Percentiles rank a stretch among this genome's conserved stretches.
Evolutionary conservation across 106 monocot genomes (phyloP).

Genomic region (Vanilla planifolia): DNA sequence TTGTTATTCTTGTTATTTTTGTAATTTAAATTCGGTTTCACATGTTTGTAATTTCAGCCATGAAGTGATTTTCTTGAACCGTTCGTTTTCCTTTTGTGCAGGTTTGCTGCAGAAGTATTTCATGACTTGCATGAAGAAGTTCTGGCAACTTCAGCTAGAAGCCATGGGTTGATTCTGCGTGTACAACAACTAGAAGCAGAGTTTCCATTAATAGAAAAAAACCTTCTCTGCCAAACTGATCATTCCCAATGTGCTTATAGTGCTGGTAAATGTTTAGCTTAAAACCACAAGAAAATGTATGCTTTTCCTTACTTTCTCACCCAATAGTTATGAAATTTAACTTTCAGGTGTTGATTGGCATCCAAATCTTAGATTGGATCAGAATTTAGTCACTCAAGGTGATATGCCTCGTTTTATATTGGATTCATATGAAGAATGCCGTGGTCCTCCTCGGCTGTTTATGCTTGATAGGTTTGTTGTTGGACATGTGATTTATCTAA

Average conservation of each 20-base stretch:
- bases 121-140: slow-evolving; percentile 95
- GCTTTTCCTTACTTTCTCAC: neutral
- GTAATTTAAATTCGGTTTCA: neutral
- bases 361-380: slow-evolving; percentile 60
- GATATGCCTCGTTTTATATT: slow-evolving; percentile 97
- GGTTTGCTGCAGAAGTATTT: slow-evolving; percentile 96
- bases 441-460: slow-evolving; percentile 83
- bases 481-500: neutral
- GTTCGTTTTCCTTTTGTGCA: slow-evolving; percentile 7
- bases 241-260: slow-evolving; percentile 30
- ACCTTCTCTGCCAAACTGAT: slow-evolving; percentile 44
- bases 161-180: slow-evolving; percentile 80
- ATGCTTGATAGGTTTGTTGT: slow-evolving; percentile 76
- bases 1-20: neutral
- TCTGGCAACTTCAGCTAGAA: slow-evolving; percentile 74
- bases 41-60: neutral
- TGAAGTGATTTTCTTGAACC: neutral
- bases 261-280: slow-evolving; percentile 23
- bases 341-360: slow-evolving; percentile 73
- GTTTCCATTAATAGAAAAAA: slow-evolving; percentile 75
- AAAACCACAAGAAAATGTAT: neutral
- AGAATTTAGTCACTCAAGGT: slow-evolving; percentile 73
- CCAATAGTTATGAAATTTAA: neutral
- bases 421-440: slow-evolving; percentile 95
- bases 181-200: slow-evolving; percentile 90